These are phyloP conservation scores for Syzygium syzygioides DNA, from an alignment of 441 rosid genomes.

Conservation along the genomic window DNA sequence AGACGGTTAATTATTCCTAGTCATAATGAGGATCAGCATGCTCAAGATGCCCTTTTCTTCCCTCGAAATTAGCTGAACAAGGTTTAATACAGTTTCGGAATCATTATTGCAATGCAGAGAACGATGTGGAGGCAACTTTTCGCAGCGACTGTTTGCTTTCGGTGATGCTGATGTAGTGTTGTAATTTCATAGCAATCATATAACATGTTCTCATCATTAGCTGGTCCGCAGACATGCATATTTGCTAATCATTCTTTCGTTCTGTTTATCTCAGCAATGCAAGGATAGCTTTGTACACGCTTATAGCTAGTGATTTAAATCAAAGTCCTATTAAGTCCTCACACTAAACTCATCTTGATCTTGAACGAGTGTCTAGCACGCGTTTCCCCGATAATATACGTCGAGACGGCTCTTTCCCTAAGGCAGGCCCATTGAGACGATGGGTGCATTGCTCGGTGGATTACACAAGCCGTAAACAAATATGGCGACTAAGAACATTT, in stretches of 20 bases:
- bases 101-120: neutral
- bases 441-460: neutral
- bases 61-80: neutral
- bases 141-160: slow-evolving; percentile 1
- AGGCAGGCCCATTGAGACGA: neutral
- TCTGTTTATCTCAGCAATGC: neutral
- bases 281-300: neutral
- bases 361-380: neutral
- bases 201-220: slow-evolving; percentile 1
- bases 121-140: neutral
- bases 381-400: fast-evolving
- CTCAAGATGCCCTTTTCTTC: neutral
- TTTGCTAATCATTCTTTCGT: neutral
- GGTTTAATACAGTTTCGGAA: neutral
- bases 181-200: neutral
- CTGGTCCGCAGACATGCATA: neutral
- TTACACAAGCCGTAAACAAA: neutral
- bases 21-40: neutral
- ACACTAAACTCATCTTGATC: neutral
- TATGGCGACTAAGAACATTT: neutral
- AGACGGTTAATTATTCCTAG: neutral
- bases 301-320: neutral
- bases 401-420: neutral
- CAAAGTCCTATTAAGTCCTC: neutral
- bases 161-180: neutral